A percentile compares a stretch with the other conserved stretches of the same genome.
These are phyloP conservation scores for Amoebophrya sp. DNA, from an alignment of 169 alveolate species.

Conservation along the genomic window DNA sequence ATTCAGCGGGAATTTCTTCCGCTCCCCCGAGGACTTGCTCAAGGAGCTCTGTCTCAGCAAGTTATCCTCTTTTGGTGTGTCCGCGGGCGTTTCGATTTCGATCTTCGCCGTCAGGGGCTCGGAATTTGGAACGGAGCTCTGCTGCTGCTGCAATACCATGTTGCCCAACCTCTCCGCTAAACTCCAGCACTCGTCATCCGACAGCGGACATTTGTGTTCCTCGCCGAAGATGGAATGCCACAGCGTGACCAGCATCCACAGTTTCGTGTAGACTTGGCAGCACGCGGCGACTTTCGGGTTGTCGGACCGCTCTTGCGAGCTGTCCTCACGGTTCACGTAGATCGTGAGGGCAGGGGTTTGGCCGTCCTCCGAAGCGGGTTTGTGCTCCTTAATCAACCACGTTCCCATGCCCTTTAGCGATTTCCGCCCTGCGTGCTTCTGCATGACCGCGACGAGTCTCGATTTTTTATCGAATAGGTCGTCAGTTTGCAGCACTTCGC, in stretches of 20 bases:
- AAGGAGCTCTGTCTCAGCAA: background rate
- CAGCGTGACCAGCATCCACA: background rate
- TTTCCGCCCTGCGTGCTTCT: background rate
- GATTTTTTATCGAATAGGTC: background rate
- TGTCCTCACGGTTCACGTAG: background rate
- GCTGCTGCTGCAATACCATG: background rate
- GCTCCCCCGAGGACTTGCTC: background rate
- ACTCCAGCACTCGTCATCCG: background rate
- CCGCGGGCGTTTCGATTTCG: background rate
- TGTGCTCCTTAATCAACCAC: background rate
- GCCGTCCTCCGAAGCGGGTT: background rate
- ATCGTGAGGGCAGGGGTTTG: too few relatives aligned
- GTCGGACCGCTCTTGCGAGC: background rate
- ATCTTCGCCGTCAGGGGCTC: background rate
- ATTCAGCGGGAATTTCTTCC: background rate
- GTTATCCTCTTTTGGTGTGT: background rate
- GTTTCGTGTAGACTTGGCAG: background rate
- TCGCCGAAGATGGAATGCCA: background rate
- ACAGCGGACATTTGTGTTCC: background rate
- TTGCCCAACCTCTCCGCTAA: background rate
- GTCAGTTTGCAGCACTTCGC: background rate
- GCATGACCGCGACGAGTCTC: background rate
- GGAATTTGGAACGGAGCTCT: background rate
- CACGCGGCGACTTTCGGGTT: background rate
- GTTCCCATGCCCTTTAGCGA: background rate